Evolutionary conservation across 495 filamentous ascomycete species (phyloP), one percentile per base, ranked within the genome.

Genomic region (Penicillium simplicissimum): DNA sequence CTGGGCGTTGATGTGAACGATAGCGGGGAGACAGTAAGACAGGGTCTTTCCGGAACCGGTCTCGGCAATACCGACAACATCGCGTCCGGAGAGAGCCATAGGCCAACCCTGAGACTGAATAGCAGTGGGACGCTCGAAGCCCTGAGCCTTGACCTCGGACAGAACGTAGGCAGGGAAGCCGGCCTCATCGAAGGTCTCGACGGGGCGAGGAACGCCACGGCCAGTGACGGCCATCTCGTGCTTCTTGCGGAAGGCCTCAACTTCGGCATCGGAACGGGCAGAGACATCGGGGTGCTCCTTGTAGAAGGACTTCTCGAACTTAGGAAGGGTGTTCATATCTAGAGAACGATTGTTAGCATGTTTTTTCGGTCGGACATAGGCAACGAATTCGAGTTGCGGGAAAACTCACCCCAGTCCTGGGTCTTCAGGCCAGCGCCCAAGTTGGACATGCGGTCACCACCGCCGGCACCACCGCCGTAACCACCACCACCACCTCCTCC

Each of bases 21-120:
- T 98, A 60, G 95, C 93, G 47, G 95, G 95, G 59, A 98, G 87
- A 80, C 95, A 98, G 83, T 98, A 98, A 40, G 93, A 96, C 59
- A 98, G 82, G 0, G 95, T 98, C 88, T 98, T 98, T 83, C 95
- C 95, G 66, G 95, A 98, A 72, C 95, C 95, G 38, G 95, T 98
- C 84, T 98, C 95, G 71, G 95, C 95, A 79, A 98, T 97, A 87
- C 95, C 95, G 74, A 98, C 95, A 59, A 98, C 95, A 74, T 98
- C 95, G 67, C 95, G 94, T 77, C 95, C 95, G 47, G 94, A 96
- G 51, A 98, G 88, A 72, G 95, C 93, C 95, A 98, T 98, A 53
- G 95, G 95, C 95, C 95, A 98, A 65, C 95, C 96, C 76, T 98
- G 95, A 56, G 96, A 92, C 79, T 98, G 95, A 71, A 98, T 98